Conservation (phyloP, 2,329 filamentous ascomycete species). For the Tolypocladium endophyticum region DNA sequence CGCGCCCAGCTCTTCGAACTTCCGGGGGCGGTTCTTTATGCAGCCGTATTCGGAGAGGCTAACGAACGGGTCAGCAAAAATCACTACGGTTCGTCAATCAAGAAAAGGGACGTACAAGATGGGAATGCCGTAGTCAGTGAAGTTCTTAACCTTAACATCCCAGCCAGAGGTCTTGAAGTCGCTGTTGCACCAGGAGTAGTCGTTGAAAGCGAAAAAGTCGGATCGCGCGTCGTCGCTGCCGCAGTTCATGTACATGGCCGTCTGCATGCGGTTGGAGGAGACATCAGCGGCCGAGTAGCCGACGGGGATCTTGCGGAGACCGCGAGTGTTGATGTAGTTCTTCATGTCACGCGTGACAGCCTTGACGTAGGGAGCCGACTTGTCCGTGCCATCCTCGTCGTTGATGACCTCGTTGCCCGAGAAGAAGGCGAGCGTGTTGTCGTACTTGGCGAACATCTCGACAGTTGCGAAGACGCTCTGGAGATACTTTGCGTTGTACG, state of each 20-base stretch:
- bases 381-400: slow-evolving; percentile 50
- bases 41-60: slow-evolving; percentile 90
- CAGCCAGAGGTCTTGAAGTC: slow-evolving; percentile 64
- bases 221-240: slow-evolving; percentile 72
- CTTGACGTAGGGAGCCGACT: slow-evolving; percentile 64
- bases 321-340: slow-evolving; percentile 53
- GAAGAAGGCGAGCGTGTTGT: slow-evolving; percentile 82
- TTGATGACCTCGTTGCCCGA: slow-evolving; percentile 76
- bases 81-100: neutral
- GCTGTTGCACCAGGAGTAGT: slow-evolving; percentile 78
- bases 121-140: slow-evolving; percentile 75
- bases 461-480: slow-evolving; percentile 80
- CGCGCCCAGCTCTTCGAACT: slow-evolving; percentile 68
- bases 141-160: slow-evolving; percentile 82
- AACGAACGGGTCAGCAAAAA: neutral
- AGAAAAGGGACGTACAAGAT: slow-evolving; percentile 51
- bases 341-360: slow-evolving; percentile 69
- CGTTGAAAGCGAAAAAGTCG: slow-evolving; percentile 85
- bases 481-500: slow-evolving; percentile 82
- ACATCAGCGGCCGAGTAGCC: slow-evolving; percentile 76
- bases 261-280: slow-evolving; percentile 73
- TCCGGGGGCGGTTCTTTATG: slow-evolving; percentile 61
- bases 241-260: slow-evolving; percentile 90
- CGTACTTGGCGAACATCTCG: slow-evolving; percentile 71
- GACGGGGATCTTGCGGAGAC: slow-evolving; percentile 58